Evolutionary conservation across 495 filamentous ascomycete species (phyloP).

Genomic region (Sordaria brevicollis): DNA sequence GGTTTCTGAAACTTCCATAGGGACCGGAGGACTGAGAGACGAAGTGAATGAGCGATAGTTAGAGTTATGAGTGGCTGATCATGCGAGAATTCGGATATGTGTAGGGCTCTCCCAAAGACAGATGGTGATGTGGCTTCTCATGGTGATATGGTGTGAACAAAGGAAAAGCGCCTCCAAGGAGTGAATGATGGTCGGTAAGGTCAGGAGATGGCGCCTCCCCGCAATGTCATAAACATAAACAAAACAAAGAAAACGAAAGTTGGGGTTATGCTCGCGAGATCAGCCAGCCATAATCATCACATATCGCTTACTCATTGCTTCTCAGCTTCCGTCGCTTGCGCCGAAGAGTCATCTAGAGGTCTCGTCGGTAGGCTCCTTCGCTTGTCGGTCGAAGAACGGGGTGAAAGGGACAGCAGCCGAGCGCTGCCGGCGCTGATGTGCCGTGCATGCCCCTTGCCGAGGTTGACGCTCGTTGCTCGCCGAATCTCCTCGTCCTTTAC

Average conservation of each 20-base stretch:
- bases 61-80: background rate
- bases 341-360: background rate
- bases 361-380: conserved; percentile 13
- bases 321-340: background rate
- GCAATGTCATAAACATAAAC: background rate
- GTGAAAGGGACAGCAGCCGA: conserved; percentile 53
- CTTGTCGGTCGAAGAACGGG: conserved; percentile 35
- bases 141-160: background rate
- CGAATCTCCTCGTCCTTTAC: conserved; percentile 38
- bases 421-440: conserved; percentile 68
- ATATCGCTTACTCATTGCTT: background rate
- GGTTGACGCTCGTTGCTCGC: conserved; percentile 55
- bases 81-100: background rate
- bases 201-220: background rate
- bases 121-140: background rate
- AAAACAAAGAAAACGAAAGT: background rate
- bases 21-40: background rate
- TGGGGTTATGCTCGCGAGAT: background rate
- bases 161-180: background rate
- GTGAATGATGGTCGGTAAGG: background rate
- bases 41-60: background rate
- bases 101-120: background rate
- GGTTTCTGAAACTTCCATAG: background rate
- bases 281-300: background rate
- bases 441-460: conserved; percentile 52